Evolutionary conservation across 495 filamentous ascomycete species (phyloP).

Genomic region (Hypoxylon subgilvum): DNA sequence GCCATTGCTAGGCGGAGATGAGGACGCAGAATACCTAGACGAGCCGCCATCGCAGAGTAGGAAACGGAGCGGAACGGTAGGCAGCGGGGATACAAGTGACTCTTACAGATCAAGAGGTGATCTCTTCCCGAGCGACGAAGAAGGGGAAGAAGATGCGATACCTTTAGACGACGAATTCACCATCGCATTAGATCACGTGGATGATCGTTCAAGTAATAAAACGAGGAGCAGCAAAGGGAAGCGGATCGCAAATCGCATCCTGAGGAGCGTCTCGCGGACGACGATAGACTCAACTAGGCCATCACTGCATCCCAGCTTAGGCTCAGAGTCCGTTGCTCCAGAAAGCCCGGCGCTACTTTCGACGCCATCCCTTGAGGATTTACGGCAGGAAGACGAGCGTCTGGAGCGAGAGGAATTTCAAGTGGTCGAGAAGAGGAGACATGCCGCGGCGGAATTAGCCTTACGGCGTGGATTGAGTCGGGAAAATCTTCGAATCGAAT

Average conservation of each 20-base stretch:
- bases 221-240: slow-evolving; percentile 67
- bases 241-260: slow-evolving; percentile 62
- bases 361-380: slow-evolving; percentile 68
- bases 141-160: slow-evolving; percentile 87
- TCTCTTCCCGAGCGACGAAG: slow-evolving; percentile 89
- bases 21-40: slow-evolving; percentile 37
- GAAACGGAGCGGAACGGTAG: slow-evolving; percentile 78
- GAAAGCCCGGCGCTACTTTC: slow-evolving; percentile 43
- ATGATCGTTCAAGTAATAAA: slow-evolving; percentile 75
- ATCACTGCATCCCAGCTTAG: slow-evolving; percentile 40
- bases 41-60: slow-evolving; percentile 53
- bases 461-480: slow-evolving; percentile 67
- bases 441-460: slow-evolving; percentile 75
- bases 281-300: slow-evolving; percentile 57
- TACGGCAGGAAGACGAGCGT: slow-evolving; percentile 78
- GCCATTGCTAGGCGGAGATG: slow-evolving; percentile 69
- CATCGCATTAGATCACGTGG: slow-evolving; percentile 73
- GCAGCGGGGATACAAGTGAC: slow-evolving; percentile 83
- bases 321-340: slow-evolving; percentile 43
- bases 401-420: slow-evolving; percentile 71
- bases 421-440: slow-evolving; percentile 70
- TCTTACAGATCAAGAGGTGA: slow-evolving; percentile 93
- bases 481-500: slow-evolving; percentile 37
- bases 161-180: slow-evolving; percentile 93
- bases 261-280: slow-evolving; percentile 59